A percentile compares a stretch with the other conserved stretches of the same genome.
phyloP scores from a whole-genome alignment of 106 monocot genomes.

The Alisma plantagoaquatica region DNA sequence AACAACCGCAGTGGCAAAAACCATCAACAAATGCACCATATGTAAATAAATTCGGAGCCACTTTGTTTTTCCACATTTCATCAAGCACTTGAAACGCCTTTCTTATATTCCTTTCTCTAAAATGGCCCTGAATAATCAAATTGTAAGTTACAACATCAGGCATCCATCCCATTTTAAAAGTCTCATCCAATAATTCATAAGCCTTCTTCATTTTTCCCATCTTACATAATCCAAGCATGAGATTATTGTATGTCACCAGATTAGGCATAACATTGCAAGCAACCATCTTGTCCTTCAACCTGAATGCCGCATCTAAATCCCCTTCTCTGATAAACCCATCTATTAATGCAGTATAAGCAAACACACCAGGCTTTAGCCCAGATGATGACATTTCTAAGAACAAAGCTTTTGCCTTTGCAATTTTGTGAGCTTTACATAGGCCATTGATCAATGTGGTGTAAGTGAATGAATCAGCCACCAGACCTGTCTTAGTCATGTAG shows the following conservation, averaged over 20 bases:
- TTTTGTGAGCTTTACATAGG: constrained; percentile 32
- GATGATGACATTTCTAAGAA: constrained; percentile 42
- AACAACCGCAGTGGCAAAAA: constrained; percentile 28
- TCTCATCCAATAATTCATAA: constrained; percentile 48
- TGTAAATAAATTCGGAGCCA: constrained; percentile 45
- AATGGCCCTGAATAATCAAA: constrained; percentile 55
- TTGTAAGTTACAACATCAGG: constrained; percentile 54
- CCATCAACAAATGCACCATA: constrained; percentile 42
- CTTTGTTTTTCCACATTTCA: constrained; percentile 34
- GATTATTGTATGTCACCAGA: constrained; percentile 44
- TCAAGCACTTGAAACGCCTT: constrained; percentile 36
- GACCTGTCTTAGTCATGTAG: constrained; percentile 41
- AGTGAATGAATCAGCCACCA: constrained; percentile 37
- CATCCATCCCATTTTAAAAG: constrained; percentile 29
- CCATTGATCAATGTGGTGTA: constrained; percentile 44
- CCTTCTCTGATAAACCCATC: constrained; percentile 78
- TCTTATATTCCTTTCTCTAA: constrained; percentile 13
- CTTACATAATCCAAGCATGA: constrained; percentile 54
- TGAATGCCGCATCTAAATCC: constrained; percentile 44
- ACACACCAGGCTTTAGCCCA: constrained; percentile 31
- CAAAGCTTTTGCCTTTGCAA: constrained; percentile 35
- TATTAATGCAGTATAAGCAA: constrained; percentile 49
- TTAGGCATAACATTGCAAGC: constrained; percentile 37
- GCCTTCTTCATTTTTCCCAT: constrained; percentile 45
- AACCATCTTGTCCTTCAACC: constrained; percentile 50